phyloP scores from a whole-genome alignment of 495 filamentous ascomycete species.

The Clavariopsis aquatica region DNA sequence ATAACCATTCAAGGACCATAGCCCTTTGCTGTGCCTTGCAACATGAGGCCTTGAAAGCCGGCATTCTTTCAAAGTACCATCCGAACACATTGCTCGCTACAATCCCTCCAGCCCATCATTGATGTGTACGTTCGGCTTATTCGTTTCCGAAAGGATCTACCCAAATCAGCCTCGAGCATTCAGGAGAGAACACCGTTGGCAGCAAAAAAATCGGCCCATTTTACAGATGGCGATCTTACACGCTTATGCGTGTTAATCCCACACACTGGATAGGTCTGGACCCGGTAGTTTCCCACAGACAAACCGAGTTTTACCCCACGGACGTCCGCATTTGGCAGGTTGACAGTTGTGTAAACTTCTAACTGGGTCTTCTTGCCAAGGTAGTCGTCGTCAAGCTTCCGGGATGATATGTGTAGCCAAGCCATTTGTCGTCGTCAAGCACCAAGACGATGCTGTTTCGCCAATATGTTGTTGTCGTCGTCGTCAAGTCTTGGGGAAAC shows the following conservation, averaged over 20 bases:
- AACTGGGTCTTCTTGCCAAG: background rate
- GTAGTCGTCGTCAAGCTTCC: too few species aligned
- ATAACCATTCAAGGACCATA: background rate
- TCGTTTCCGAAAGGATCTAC: constrained; percentile 2
- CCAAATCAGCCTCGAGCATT: background rate
- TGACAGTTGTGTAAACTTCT: background rate
- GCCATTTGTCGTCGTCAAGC: too few species aligned
- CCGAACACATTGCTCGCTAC: background rate
- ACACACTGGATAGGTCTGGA: background rate
- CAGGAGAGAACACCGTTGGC: background rate
- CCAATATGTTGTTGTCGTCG: too few species aligned
- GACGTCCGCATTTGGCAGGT: background rate
- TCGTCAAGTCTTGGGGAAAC: too few species aligned
- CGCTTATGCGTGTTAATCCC: background rate
- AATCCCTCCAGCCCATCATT: constrained; percentile 1
- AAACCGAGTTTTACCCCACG: constrained; percentile 6
- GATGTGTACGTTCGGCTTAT: background rate
- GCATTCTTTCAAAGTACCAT: background rate
- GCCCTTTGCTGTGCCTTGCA: background rate
- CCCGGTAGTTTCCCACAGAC: background rate
- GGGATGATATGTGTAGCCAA: background rate
- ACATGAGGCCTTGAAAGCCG: background rate
- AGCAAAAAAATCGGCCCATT: background rate
- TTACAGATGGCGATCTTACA: background rate
- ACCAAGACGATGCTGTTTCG: too few species aligned